Evolutionary conservation across 257 asterid species (phyloP).

Genomic region (Datura wrightii): DNA sequence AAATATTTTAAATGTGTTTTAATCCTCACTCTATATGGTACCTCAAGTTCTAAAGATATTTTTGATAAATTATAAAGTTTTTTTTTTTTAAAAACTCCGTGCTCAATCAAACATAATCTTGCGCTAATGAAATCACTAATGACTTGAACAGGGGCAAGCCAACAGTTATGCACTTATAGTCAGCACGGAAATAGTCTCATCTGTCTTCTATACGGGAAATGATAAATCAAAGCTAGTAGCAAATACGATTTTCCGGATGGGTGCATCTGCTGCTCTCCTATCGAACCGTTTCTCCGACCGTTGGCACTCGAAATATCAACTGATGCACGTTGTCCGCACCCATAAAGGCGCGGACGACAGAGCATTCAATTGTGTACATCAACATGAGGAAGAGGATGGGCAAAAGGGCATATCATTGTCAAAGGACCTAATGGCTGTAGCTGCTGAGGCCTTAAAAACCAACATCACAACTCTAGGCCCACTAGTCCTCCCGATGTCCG

Average conservation of each 20-base stretch:
- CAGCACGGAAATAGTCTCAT: conserved; percentile 64
- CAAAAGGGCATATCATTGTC: conserved; percentile 63
- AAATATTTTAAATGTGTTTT: no score
- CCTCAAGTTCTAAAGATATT: no score
- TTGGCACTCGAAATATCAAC: conserved; percentile 69
- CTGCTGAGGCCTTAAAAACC: conserved; percentile 75
- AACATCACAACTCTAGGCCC: conserved; percentile 73
- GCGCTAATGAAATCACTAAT: not conserved
- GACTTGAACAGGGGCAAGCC: conserved; percentile 16
- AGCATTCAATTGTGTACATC: conserved; percentile 11
- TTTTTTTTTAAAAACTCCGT: no score
- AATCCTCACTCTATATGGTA: no score
- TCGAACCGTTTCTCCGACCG: conserved; percentile 53
- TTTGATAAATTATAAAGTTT: no score
- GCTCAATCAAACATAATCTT: not conserved
- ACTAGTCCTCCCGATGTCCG: conserved; percentile 68
- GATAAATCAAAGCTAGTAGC: conserved; percentile 70
- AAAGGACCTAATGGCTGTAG: conserved; percentile 58
- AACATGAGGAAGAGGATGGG: conserved; percentile 60
- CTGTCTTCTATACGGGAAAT: conserved; percentile 70
- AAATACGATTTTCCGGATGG: conserved; percentile 72
- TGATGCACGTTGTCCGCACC: conserved; percentile 57
- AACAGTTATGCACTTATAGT: conserved; percentile 61
- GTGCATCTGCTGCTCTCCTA: conserved; percentile 71
- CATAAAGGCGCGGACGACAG: conserved; percentile 27